Evolutionary conservation across 2,329 filamentous ascomycete genomes (phyloP), one percentile per base, ranked within the genome.

Genomic region (Pyricularia sp.): DNA sequence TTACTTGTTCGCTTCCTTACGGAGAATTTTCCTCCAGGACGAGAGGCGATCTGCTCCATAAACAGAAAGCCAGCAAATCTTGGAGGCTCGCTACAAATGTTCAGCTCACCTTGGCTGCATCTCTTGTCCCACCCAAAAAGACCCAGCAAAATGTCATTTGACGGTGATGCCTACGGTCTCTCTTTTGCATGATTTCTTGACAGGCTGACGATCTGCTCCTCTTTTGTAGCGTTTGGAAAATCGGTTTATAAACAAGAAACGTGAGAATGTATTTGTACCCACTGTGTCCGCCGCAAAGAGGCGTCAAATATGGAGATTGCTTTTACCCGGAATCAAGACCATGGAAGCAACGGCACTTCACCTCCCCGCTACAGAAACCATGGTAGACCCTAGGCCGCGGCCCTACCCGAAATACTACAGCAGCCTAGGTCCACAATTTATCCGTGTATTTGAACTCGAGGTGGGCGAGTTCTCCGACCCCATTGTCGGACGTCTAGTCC

Each of bases 401-500:
- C 59, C 28, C 30, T 69, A 55, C 63, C 69, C 66, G 2, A 6
- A 25, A 42, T 70, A 67, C 64, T 72, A 72, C 63, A 64, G 59
- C 59, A 25, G 67, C 20, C 69, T 71, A n/a, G 65, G 58, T 14
- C 68, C 68, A 9, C 68, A 65, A 10, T 65, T 42, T 59, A 70
- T 68, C 30, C 70, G 71, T 7, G 67, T 72, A 65, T 69, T 72
- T 28, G 68, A 72, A 58, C 67, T 73, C 12, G 69, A 70, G 25
- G 42, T 70, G 1, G 71, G 70, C 36, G 59, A 67, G 20, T 68
- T 70, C 42, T 66, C 68, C 2, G 69, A 65, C 23, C 66, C 67
- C 11, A 65, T 69, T 36, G 50, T 70, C 33, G 68, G 69, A 17
- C 66, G 66, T 9, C 66, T 67, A 20, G 66, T 83, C 81, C 59